A percentile compares a stretch with the other conserved stretches of the same genome.
Conservation (phyloP, 305 asterid genomes). For the Fraxinus latifolia region DNA sequence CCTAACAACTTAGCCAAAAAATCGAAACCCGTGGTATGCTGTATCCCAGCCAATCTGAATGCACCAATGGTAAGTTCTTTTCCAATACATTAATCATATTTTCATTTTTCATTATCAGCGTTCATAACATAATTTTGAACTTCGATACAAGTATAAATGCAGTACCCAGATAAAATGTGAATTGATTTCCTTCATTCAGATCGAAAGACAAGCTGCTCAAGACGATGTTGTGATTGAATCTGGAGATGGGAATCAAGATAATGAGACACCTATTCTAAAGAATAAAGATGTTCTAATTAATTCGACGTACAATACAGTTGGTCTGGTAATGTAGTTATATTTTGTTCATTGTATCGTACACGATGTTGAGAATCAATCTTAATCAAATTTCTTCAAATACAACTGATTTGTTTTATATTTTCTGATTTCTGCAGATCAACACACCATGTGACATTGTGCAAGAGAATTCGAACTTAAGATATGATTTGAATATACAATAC, state of each 20-base stretch:
- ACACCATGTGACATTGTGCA: background rate
- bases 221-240: background rate
- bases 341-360: background rate
- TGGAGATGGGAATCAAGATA: background rate
- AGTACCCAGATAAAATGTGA: too few species aligned
- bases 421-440: background rate
- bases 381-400: background rate
- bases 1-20: background rate
- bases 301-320: background rate
- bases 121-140: too few species aligned
- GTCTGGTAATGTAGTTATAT: background rate
- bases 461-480: background rate
- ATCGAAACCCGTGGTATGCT: background rate
- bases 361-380: background rate
- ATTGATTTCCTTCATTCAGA: background rate
- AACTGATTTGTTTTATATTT: background rate
- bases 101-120: too few species aligned
- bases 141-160: background rate
- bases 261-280: background rate
- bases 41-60: background rate
- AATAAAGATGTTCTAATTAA: background rate
- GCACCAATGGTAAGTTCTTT: too few species aligned
- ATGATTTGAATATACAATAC: too few species aligned
- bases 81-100: too few species aligned
- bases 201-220: background rate